Conservation (phyloP, 306 rosid species). For the Styphnolobium japonicum region DNA sequence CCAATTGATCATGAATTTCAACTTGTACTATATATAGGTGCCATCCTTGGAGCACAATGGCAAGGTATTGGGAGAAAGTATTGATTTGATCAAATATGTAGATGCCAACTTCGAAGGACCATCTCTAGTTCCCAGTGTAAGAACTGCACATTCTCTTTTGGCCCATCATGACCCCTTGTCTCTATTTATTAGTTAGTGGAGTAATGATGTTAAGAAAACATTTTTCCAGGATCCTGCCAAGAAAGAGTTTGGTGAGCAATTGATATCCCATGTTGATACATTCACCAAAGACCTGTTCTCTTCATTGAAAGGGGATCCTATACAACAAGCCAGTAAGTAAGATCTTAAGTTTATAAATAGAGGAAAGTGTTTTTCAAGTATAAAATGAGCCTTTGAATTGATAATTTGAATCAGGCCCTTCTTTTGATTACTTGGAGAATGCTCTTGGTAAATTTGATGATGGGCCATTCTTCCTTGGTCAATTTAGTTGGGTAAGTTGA, state of each 20-base stretch:
- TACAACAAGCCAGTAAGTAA: slow-evolving; percentile 44
- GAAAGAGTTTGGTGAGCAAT: slow-evolving; percentile 59
- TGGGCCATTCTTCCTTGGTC: slow-evolving; percentile 77
- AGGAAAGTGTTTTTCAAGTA: neutral
- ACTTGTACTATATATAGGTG: slow-evolving; percentile 39
- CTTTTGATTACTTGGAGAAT: slow-evolving; percentile 76
- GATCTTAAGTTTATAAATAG: slow-evolving; percentile 17
- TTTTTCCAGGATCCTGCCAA: slow-evolving; percentile 59
- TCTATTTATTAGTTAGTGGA: neutral
- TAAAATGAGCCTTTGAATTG: neutral
- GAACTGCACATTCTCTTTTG: slow-evolving; percentile 13
- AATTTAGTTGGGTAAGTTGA: slow-evolving; percentile 63
- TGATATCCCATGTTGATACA: slow-evolving; percentile 49
- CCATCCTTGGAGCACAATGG: slow-evolving; percentile 91
- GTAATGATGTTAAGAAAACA: neutral
- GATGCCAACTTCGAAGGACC: slow-evolving; percentile 53
- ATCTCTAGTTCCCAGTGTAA: slow-evolving; percentile 62
- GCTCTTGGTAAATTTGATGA: slow-evolving; percentile 69
- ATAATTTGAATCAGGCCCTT: slow-evolving; percentile 38
- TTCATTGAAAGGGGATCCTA: slow-evolving; percentile 50
- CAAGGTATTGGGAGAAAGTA: slow-evolving; percentile 78
- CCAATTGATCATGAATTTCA: neutral
- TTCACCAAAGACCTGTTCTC: slow-evolving; percentile 21
- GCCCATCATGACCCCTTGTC: neutral
- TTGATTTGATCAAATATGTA: slow-evolving; percentile 76